Percentiles rank a stretch among this genome's conserved stretches.
Conservation (phyloP, 2,329 filamentous ascomycete genomes). For the Tolypocladium capitatum region DNA sequence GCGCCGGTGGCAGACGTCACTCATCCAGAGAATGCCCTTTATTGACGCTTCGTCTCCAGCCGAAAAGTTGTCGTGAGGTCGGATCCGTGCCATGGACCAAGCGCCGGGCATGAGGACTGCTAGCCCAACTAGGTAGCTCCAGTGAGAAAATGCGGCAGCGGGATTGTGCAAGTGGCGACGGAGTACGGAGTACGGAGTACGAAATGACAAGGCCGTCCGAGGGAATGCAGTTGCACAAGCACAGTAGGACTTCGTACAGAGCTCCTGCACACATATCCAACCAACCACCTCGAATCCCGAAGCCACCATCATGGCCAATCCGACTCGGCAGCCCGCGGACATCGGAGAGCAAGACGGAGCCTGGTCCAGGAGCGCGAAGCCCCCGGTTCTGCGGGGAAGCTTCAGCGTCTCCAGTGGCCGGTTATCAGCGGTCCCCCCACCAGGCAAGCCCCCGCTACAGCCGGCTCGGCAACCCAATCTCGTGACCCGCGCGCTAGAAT, state of each 20-base stretch:
- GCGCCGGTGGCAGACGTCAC: too few relatives aligned
- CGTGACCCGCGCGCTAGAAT: conserved; percentile 5
- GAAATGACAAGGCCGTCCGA: too few relatives aligned
- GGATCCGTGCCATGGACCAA: too few relatives aligned
- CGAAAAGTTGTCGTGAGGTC: too few relatives aligned
- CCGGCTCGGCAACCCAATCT: neutral
- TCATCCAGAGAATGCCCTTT: too few relatives aligned
- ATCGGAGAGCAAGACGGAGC: neutral
- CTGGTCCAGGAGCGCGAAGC: neutral
- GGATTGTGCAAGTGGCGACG: neutral
- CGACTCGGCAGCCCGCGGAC: neutral
- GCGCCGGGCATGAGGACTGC: neutral
- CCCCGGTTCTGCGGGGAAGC: neutral
- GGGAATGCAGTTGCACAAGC: too few relatives aligned
- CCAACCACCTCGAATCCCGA: neutral
- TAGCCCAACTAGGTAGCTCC: neutral
- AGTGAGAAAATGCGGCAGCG: neutral
- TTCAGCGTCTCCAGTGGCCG: neutral
- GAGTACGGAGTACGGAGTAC: too few relatives aligned
- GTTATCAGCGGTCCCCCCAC: conserved; percentile 4
- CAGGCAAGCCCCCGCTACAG: neutral
- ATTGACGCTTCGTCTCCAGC: too few relatives aligned
- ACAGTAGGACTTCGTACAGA: neutral
- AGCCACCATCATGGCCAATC: neutral
- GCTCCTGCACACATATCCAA: neutral